Conservation (phyloP, 148 eudicot species). For the Drosera capensis region DNA sequence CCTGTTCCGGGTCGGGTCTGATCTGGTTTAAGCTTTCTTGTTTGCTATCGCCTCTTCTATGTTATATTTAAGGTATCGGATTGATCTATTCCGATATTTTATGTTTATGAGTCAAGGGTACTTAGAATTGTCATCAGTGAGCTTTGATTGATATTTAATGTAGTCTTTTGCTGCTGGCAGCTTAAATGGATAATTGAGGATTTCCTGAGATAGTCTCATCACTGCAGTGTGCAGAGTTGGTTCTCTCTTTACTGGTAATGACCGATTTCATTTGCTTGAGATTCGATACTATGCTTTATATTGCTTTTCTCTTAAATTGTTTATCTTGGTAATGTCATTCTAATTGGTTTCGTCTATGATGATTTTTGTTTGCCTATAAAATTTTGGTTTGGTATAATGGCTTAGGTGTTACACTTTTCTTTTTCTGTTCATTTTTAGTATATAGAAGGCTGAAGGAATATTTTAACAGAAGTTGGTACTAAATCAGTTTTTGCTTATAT, state of each 20-base stretch:
- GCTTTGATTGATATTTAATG: conserved; percentile 50
- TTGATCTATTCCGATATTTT: conserved; percentile 7
- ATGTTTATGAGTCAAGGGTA: conserved; percentile 25
- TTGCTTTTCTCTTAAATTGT: conserved; percentile 15
- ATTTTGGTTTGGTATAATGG: too few relatives aligned
- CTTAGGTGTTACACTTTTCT: too few relatives aligned
- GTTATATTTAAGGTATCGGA: conserved; percentile 14
- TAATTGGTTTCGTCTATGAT: conserved; percentile 5
- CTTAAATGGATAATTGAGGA: conserved; percentile 79
- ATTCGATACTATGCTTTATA: conserved; percentile 16
- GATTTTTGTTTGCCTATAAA: conserved; percentile 9
- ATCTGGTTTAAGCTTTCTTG: too few relatives aligned
- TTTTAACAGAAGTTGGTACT: conserved; percentile 23
- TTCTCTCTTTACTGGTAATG: conserved; percentile 74
- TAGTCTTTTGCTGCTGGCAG: conserved; percentile 88
- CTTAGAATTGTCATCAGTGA: conserved; percentile 13
- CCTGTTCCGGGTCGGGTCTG: too few relatives aligned
- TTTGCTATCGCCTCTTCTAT: conserved; percentile 15
- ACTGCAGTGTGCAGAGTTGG: conserved; percentile 66
- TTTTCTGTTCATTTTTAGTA: conserved; percentile 7
- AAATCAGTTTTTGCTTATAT: conserved; percentile 62
- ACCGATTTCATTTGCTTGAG: conserved; percentile 42
- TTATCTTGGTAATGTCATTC: neutral
- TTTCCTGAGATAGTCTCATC: conserved; percentile 73
- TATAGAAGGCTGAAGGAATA: too few relatives aligned